Evolutionary conservation across 140 eudicot genomes (phyloP).

Genomic region (Erigeron philadelphicus): DNA sequence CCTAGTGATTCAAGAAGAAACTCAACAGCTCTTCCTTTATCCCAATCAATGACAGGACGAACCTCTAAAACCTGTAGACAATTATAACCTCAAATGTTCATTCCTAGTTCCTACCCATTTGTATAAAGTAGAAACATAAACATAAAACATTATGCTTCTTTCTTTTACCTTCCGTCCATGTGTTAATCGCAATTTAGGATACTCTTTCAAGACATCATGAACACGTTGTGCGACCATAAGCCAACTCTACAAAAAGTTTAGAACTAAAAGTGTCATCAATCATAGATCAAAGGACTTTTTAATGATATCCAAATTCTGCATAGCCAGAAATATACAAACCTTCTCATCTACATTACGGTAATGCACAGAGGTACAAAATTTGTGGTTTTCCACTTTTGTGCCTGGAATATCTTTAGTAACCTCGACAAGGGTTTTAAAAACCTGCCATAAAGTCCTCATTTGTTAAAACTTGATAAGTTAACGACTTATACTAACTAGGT

Average conservation of each 20-base stretch:
- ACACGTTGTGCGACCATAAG: slow-evolving; percentile 70
- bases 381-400: slow-evolving; percentile 82
- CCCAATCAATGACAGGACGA: slow-evolving; percentile 94
- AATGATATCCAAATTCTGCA: neutral
- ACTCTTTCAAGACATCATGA: slow-evolving; percentile 66
- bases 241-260: slow-evolving; percentile 56
- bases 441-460: slow-evolving; percentile 35
- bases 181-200: slow-evolving; percentile 72
- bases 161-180: slow-evolving; percentile 84
- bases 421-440: slow-evolving; percentile 73
- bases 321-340: slow-evolving; percentile 33
- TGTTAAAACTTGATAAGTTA: neutral
- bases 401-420: slow-evolving; percentile 71
- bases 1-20: slow-evolving; percentile 88
- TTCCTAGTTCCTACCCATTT: neutral
- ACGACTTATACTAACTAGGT: neutral
- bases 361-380: slow-evolving; percentile 90
- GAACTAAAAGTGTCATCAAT: slow-evolving; percentile 11
- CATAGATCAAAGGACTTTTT: neutral
- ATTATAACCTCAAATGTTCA: slow-evolving; percentile 19
- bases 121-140: neutral
- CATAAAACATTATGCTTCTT: neutral
- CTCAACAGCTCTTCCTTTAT: slow-evolving; percentile 92
- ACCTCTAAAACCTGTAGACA: slow-evolving; percentile 79
- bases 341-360: slow-evolving; percentile 95